A percentile compares a stretch with the other conserved stretches of the same genome.
phyloP scores from a whole-genome alignment of 768 basidiomycete species.

The Calocybe cyanea region DNA sequence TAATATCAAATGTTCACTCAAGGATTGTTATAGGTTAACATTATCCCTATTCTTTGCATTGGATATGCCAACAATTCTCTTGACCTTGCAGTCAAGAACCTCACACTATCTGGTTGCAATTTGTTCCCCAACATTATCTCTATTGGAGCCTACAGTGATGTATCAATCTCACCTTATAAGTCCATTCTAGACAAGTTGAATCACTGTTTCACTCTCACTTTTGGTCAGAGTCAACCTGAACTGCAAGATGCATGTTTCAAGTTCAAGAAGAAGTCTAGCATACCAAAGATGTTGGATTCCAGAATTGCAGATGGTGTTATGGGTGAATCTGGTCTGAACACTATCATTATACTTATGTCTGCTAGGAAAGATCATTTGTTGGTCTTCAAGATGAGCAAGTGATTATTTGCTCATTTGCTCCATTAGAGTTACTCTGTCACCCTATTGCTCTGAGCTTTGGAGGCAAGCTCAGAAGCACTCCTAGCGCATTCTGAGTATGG shows the following conservation, averaged over 20 bases:
- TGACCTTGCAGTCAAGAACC: conserved; percentile 92
- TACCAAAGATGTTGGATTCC: conserved; percentile 75
- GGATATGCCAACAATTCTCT: conserved; percentile 87
- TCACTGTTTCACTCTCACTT: conserved; percentile 71
- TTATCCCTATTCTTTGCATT: conserved; percentile 87
- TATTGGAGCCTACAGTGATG: conserved; percentile 74
- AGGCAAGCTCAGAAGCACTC: no score
- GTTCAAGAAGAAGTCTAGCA: conserved; percentile 81
- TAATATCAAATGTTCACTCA: not conserved
- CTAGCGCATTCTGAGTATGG: no score
- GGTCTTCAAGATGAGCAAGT: conserved; percentile 75
- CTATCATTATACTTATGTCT: conserved; percentile 55
- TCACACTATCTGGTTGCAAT: conserved; percentile 84
- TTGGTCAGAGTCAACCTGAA: conserved; percentile 88
- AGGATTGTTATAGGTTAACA: conserved; percentile 50
- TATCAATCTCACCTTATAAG: conserved; percentile 84
- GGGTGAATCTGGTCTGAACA: conserved; percentile 78
- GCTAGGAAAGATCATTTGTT: conserved; percentile 61
- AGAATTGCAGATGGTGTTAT: conserved; percentile 84
- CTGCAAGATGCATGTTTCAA: conserved; percentile 93
- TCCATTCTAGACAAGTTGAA: conserved; percentile 51
- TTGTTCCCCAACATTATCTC: conserved; percentile 79
- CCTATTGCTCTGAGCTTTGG: no score
- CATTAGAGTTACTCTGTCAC: no score
- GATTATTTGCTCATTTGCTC: no score